These are phyloP conservation scores for Fusarium agapanthi DNA, from an alignment of 2,329 filamentous ascomycete genomes.

Conservation along the genomic window DNA sequence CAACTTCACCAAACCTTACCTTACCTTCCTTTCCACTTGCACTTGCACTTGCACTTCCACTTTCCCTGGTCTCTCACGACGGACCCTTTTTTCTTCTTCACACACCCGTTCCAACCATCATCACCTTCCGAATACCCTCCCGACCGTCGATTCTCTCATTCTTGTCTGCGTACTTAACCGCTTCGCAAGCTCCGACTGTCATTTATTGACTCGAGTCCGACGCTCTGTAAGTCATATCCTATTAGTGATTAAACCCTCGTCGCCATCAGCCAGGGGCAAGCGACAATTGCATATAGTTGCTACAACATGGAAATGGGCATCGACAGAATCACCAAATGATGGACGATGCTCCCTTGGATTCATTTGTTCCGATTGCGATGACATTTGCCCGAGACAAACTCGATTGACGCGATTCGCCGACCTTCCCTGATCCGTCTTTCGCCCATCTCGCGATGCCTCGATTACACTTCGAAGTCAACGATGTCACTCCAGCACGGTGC, in stretches of 20 bases:
- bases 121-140: conserved; percentile 24
- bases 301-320: conserved; percentile 11
- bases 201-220: conserved; percentile 34
- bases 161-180: conserved; percentile 27
- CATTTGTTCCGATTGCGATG: conserved; percentile 12
- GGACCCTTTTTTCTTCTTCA: conserved; percentile 40
- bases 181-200: conserved; percentile 29
- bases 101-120: conserved; percentile 35
- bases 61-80: conserved; percentile 35
- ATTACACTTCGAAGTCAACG: conserved; percentile 3
- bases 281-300: background rate
- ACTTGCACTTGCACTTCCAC: conserved; percentile 22
- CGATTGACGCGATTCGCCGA: conserved; percentile 11
- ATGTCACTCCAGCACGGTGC: conserved; percentile 1
- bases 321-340: conserved; percentile 20
- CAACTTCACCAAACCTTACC: conserved; percentile 19
- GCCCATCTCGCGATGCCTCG: conserved; percentile 9
- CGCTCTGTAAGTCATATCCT: conserved; percentile 37
- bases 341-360: conserved; percentile 20
- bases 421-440: background rate
- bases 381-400: conserved; percentile 14
- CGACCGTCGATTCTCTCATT: conserved; percentile 37
- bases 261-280: conserved; percentile 10
- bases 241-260: conserved; percentile 11
- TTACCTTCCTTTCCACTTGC: conserved; percentile 30